Conservation (phyloP, 2,329 filamentous ascomycete species). For the Colletotrichum sidae region DNA sequence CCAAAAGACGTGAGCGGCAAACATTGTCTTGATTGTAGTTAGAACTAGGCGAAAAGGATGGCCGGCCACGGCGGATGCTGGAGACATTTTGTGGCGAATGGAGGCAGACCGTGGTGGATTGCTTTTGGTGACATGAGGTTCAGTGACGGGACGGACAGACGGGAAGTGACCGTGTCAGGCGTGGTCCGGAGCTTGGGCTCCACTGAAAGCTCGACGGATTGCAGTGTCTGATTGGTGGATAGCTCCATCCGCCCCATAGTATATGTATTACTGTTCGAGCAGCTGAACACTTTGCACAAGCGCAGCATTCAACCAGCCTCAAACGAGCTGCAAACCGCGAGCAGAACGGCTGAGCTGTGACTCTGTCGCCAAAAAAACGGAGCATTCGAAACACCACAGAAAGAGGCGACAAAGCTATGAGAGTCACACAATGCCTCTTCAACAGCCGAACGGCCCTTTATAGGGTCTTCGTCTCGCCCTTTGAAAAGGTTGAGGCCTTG, state of each 20-base stretch:
- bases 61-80: constrained; percentile 5
- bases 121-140: no score
- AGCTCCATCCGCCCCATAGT: constrained; percentile 12
- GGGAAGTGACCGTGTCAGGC: neutral
- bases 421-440: constrained; percentile 51
- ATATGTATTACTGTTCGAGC: constrained; percentile 1
- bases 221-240: constrained; percentile 25
- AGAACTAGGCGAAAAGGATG: constrained; percentile 53
- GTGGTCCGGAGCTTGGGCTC: constrained; percentile 31
- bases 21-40: constrained; percentile 59
- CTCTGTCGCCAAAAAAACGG: neutral
- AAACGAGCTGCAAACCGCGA: constrained; percentile 5
- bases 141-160: neutral
- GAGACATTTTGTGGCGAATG: neutral
- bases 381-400: neutral
- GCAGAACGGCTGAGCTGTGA: neutral
- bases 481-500: constrained; percentile 44
- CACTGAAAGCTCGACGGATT: constrained; percentile 30
- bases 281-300: neutral
- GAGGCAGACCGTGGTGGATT: neutral
- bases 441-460: constrained; percentile 59
- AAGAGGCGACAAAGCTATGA: constrained; percentile 49
- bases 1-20: constrained; percentile 61
- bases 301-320: neutral
- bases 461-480: constrained; percentile 57